Conservation (phyloP, 2,329 filamentous ascomycete species). For the Fusarium fujikuroi region DNA sequence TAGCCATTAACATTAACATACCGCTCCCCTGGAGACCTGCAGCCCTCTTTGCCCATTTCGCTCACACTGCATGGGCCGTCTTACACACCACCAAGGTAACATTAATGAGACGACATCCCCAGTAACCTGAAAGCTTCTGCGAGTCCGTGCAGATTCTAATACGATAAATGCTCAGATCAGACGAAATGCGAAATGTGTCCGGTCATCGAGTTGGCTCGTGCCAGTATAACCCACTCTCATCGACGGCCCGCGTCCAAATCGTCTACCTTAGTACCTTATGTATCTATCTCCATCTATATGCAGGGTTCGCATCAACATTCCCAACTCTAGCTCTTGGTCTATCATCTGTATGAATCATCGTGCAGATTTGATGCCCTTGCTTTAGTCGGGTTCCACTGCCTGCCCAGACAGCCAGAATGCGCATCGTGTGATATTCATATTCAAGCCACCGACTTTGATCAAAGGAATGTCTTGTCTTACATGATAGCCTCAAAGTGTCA, state of each 20-base stretch:
- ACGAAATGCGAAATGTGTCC: constrained; percentile 17
- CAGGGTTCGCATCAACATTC: constrained; percentile 31
- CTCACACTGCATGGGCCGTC: background rate
- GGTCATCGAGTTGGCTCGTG: constrained; percentile 25
- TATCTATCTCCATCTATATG: constrained; percentile 10
- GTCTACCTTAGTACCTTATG: background rate
- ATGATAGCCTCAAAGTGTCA: constrained; percentile 19
- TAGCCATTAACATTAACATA: constrained; percentile 1
- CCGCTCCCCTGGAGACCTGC: background rate
- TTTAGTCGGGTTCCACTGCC: background rate
- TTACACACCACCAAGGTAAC: constrained; percentile 10
- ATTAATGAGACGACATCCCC: constrained; percentile 19
- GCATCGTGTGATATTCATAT: background rate
- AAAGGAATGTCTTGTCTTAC: constrained; percentile 35
- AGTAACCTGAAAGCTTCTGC: background rate
- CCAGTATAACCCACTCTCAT: constrained; percentile 7
- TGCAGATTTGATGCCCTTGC: constrained; percentile 7
- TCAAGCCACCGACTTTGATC: constrained; percentile 18
- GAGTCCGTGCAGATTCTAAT: constrained; percentile 4
- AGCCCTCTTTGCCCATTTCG: background rate
- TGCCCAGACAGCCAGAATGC: background rate
- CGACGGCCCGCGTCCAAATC: constrained; percentile 10
- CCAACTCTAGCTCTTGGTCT: constrained; percentile 3
- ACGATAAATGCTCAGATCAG: constrained; percentile 13
- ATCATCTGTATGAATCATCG: constrained; percentile 14